phyloP scores from a whole-genome alignment of 1,284 basidiomycete species.

The Ceratobasidium sp. region DNA sequence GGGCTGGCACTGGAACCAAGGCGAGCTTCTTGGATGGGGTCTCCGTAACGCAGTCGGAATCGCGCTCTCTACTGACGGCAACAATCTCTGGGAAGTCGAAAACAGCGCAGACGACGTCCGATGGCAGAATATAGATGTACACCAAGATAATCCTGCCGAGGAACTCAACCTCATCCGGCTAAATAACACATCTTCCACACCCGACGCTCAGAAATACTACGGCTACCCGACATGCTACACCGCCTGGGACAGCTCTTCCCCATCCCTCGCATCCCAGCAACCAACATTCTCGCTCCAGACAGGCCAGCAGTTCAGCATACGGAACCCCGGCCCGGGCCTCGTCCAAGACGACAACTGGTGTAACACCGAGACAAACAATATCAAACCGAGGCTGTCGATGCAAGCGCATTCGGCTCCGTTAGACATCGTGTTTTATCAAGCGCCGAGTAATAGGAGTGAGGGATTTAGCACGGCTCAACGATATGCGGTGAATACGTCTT shows the following conservation, averaged over 20 bases:
- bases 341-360: slow-evolving; percentile 38
- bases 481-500: slow-evolving; percentile 30
- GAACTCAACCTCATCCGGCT: slow-evolving; percentile 32
- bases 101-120: slow-evolving; percentile 57
- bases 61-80: slow-evolving; percentile 54
- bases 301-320: slow-evolving; percentile 37
- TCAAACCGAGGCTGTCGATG: slow-evolving; percentile 6
- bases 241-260: slow-evolving; percentile 18
- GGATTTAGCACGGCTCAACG: not conserved
- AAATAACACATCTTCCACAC: not conserved
- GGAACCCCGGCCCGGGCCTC: not conserved
- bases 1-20: slow-evolving; percentile 55
- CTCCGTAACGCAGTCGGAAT: slow-evolving; percentile 64
- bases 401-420: slow-evolving; percentile 39
- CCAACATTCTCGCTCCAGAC: slow-evolving; percentile 25
- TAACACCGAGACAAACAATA: slow-evolving; percentile 11
- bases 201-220: slow-evolving; percentile 9
- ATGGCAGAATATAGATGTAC: slow-evolving; percentile 27
- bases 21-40: slow-evolving; percentile 61
- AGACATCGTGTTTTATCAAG: slow-evolving; percentile 39
- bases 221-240: slow-evolving; percentile 44
- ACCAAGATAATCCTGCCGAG: slow-evolving; percentile 44
- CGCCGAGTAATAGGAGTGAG: slow-evolving; percentile 20
- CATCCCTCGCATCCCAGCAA: not conserved
- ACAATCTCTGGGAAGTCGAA: slow-evolving; percentile 60